Evolutionary conservation across 306 rosid species (phyloP).

Genomic region (Cucurbita ficifolia): DNA sequence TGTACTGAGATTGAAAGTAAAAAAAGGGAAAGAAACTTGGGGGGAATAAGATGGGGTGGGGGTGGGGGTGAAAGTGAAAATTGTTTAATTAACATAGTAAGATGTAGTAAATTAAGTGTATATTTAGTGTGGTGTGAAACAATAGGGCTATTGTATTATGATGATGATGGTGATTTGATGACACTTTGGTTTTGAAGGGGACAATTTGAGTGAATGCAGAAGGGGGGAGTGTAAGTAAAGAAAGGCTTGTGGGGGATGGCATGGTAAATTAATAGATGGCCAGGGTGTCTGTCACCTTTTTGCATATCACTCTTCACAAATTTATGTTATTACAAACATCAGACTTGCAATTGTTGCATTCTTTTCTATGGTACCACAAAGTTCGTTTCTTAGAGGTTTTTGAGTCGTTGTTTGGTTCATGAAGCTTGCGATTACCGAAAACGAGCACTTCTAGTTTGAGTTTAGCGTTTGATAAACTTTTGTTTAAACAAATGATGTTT

Average conservation of each 20-base stretch:
- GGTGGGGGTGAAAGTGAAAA: conserved; percentile 11
- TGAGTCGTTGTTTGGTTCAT: too few species aligned
- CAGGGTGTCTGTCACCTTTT: background rate
- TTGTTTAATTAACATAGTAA: conserved; percentile 4
- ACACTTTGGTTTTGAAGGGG: conserved; percentile 8
- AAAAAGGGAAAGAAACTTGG: background rate
- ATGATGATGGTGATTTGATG: background rate
- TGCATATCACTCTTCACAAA: background rate
- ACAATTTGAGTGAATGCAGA: background rate
- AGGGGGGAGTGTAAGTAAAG: conserved; percentile 8
- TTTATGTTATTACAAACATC: background rate
- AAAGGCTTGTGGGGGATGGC: conserved; percentile 1
- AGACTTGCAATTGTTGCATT: background rate
- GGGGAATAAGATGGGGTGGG: conserved; percentile 9
- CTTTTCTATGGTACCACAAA: too few species aligned
- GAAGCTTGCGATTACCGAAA: too few species aligned
- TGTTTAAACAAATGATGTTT: too few species aligned
- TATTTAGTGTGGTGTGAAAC: conserved; percentile 19
- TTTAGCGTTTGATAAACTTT: too few species aligned
- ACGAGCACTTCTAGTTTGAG: too few species aligned
- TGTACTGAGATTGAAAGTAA: conserved; percentile 15
- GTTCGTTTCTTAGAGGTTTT: too few species aligned
- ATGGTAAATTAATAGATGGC: background rate
- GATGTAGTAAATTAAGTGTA: conserved; percentile 21
- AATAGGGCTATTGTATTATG: conserved; percentile 9